Base-by-base conservation (phyloP, 495 filamentous ascomycete species). In the Hapsidospora chrysogenum region DNA sequence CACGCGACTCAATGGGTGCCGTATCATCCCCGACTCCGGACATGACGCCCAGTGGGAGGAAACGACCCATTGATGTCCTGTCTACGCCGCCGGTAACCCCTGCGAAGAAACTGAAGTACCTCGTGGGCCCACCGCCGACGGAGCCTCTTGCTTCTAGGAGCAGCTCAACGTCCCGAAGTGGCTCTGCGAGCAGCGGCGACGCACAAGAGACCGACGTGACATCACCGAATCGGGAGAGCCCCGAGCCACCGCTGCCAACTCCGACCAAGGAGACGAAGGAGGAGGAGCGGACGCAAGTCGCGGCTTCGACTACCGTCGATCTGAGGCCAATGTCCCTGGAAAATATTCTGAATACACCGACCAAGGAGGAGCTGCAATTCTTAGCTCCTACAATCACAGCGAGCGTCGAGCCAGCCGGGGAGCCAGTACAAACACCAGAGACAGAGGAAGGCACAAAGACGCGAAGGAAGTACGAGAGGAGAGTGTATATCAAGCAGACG, bases 81-180 rank as follows among this genome's bases (percentile, higher is more conserved):
- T 52, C 50, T 9, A 59, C 63, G 6, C 63, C 63, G 4, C 63
- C 63, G 0, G 41, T 53, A 13, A 66, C 63, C 0, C 63, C 63
- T 0, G 40, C 52, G n/a, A 65, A 66, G 43, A 55, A 46, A 20
- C 40, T 48, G 2, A 65, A 57, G 41, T 50, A 50, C 6, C 40
- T 40, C 5, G 47, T 49, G 5, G 60, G 52, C 20, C 10, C 23
- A 26, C 31, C 9, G 20, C 31, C 14, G 9, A 21, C 9, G 3
- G n/a, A 2, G 14, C 31, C 9, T 33, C 15, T 17, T 3, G 18
- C 17, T 9, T 36, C 33, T 4, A n/a, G 15, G 6, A 21, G 13
- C 19, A 38, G 20, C 29, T 20, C 28, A 3, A 15, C 17, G n/a
- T 17, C 22, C 20, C 10, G 8, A n/a, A 20, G n/a, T 9, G 33